These are phyloP conservation scores for Ceratobasidium sp. DNA, from an alignment of 1,284 basidiomycete species.

Conservation along the genomic window DNA sequence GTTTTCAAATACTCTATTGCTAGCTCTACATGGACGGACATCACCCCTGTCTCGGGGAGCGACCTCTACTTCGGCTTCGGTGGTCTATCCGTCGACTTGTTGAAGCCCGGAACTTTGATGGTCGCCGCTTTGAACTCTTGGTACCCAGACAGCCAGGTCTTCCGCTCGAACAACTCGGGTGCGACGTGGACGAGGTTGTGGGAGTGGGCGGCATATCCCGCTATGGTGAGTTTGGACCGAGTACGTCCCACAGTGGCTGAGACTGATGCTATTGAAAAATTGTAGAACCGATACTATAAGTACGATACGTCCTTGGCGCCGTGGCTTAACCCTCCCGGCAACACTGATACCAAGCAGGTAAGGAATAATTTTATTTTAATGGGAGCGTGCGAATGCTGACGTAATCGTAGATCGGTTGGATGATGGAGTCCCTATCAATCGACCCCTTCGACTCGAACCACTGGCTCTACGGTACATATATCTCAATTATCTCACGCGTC, in stretches of 20 bases:
- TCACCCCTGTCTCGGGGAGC: slow-evolving; percentile 64
- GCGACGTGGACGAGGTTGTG: slow-evolving; percentile 70
- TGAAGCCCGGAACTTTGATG: slow-evolving; percentile 74
- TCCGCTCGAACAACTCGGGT: slow-evolving; percentile 69
- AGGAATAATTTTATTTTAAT: slow-evolving; percentile 59
- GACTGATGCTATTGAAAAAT: background rate
- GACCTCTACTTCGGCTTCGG: slow-evolving; percentile 68
- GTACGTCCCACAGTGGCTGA: no score
- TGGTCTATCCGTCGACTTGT: slow-evolving; percentile 71
- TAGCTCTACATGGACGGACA: slow-evolving; percentile 67
- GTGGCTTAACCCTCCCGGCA: slow-evolving; percentile 41
- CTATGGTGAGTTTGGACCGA: slow-evolving; percentile 8
- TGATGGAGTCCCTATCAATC: slow-evolving; percentile 66
- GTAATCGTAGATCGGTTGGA: slow-evolving; percentile 57
- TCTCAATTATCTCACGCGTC: slow-evolving; percentile 50
- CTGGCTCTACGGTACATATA: slow-evolving; percentile 77
- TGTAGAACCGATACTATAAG: slow-evolving; percentile 64
- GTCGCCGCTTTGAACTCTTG: slow-evolving; percentile 75
- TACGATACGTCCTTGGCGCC: slow-evolving; percentile 63
- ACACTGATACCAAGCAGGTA: slow-evolving; percentile 38
- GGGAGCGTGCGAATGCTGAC: slow-evolving; percentile 52
- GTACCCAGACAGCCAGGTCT: slow-evolving; percentile 76
- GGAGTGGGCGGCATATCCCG: slow-evolving; percentile 60
- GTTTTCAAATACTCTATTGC: slow-evolving; percentile 62
- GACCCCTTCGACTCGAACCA: slow-evolving; percentile 70